Base-by-base conservation (phyloP, 2,329 filamentous ascomycete species). In the Phyllosticta citribraziliensis region DNA sequence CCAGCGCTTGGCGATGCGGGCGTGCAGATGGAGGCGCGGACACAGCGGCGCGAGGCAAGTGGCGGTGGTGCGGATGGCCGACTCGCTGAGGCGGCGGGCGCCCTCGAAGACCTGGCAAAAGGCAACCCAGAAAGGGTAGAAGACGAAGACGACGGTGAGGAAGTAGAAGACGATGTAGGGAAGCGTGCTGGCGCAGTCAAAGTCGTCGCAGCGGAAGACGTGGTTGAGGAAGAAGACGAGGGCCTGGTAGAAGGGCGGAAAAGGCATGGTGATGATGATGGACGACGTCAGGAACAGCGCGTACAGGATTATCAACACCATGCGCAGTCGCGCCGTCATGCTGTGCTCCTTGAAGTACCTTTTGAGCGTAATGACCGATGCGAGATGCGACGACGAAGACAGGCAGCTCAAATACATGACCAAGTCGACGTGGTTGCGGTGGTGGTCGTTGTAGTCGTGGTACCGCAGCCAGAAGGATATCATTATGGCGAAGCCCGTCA, bases 341-440 rank as follows among this genome's bases (percentile, higher is more conserved):
- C 64, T 67, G 61, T 71, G 70, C 11, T 66, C 67, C 5, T 63
- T 63, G 54, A 72, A 70, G 63, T 71, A 71, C 52, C 69, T 71
- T 35, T 69, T 68, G 2, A 71, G 63, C 2, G 70, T 71, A 52
- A 72, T 68, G 30, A 72, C 65, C 1, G 69, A 69, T 20, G 70
- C 70, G 30, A 72, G 69, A 33, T 72, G 69, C 0, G 70, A 70
- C 5, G 67, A 69, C 9, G 66, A 69, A 0, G 68, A 70, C 0
- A 72, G 63, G 1, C 68, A 69, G 60, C 70, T 71, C 30, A 70
- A 65, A 64, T 71, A 70, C 17, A 72, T 65, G 51, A 69, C 67
- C 2, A 72, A n/a, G 14, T 58, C 40, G 17, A 52, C 51, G 10
- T 58, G 47, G 17, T 14, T 35, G 5, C 50, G 8, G 10, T 11